Base-by-base conservation (phyloP, 352 stramenopile species). In the Pythium dissimile region DNA sequence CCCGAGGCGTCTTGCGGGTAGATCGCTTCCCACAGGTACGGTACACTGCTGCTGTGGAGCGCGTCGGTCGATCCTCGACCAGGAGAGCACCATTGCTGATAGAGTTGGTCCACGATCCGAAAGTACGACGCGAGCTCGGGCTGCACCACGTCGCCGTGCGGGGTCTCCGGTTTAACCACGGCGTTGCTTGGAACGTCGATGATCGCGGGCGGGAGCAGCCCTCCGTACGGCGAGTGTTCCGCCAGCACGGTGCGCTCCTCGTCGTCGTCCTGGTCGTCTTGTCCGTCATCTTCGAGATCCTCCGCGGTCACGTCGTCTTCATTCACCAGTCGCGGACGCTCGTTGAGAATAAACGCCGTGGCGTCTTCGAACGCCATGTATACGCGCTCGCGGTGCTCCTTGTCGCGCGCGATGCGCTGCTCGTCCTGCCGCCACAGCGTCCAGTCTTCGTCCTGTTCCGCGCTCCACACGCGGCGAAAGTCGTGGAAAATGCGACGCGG, bases 301-400 rank as follows among this genome's bases (percentile, higher is more conserved):
- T 88, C 77, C 6, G 77, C 64, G 27, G 84, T 67, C 18, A 89
- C 69, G 16, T 86, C 75, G 12, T 80, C 69, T 54, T 90, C 80
- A 27, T 82, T 71, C 0, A 80, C 37, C 20, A 73, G 67, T 9
- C 77, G 68, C 34, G 80, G 71, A 3, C 78, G 80, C 9, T 86
- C 81, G 38, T 89, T 88, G 21, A 92, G 69, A 32, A 89, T 80
- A 43, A 86, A 84, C 15, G 75, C 78, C 24, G 84, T 87, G 5
- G 73, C 72, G 39, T 92, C 80, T 54, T 92, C 84, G 48, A 88
- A 92, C 5, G 50, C 77, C 77, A 94, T 87, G 39, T 75, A 75
- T 16, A 79, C 64, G 0, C 69, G 58, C 39, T 91, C 78, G 16
- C 67, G 68, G 3, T 72, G 45, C 41, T 91, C 72, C 23, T 70